phyloP scores from a whole-genome alignment of 2,329 filamentous ascomycete species.

The Verticillium longisporum region DNA sequence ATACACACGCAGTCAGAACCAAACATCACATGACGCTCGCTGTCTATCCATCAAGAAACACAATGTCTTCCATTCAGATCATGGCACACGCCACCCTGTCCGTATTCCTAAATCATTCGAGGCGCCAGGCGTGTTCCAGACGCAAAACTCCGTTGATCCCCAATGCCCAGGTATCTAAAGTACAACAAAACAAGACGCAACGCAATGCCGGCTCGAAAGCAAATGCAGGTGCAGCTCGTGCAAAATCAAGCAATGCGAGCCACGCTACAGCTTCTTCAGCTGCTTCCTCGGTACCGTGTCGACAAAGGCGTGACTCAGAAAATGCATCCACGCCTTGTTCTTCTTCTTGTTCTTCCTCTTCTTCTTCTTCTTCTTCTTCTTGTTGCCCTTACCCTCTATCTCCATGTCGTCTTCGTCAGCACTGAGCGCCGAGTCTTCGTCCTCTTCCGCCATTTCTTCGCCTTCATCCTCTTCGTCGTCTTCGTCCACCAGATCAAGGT shows the following conservation, averaged over 20 bases:
- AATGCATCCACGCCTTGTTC: slow-evolving; percentile 71
- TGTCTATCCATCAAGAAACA: background rate
- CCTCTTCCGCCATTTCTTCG: slow-evolving; percentile 15
- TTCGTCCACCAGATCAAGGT: slow-evolving; percentile 13
- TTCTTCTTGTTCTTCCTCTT: slow-evolving; percentile 47
- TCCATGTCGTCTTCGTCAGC: slow-evolving; percentile 20
- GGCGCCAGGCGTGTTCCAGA: background rate
- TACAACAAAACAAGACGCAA: background rate
- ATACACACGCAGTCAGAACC: background rate
- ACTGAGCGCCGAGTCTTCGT: slow-evolving; percentile 1
- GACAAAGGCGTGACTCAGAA: slow-evolving; percentile 74
- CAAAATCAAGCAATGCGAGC: background rate
- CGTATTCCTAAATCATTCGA: background rate
- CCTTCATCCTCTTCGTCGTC: slow-evolving; percentile 16
- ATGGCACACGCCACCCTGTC: background rate
- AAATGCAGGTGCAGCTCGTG: background rate
- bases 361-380: slow-evolving; percentile 24
- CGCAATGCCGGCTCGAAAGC: background rate
- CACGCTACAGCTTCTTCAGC: slow-evolving; percentile 37
- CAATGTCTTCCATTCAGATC: no score
- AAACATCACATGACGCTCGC: background rate
- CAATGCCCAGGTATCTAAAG: background rate
- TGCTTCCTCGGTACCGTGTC: slow-evolving; percentile 62
- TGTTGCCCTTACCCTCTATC: slow-evolving; percentile 37
- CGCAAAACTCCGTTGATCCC: background rate